These are phyloP conservation scores for Megacollybia marginata DNA, from an alignment of 768 basidiomycete genomes.

Conservation along the genomic window DNA sequence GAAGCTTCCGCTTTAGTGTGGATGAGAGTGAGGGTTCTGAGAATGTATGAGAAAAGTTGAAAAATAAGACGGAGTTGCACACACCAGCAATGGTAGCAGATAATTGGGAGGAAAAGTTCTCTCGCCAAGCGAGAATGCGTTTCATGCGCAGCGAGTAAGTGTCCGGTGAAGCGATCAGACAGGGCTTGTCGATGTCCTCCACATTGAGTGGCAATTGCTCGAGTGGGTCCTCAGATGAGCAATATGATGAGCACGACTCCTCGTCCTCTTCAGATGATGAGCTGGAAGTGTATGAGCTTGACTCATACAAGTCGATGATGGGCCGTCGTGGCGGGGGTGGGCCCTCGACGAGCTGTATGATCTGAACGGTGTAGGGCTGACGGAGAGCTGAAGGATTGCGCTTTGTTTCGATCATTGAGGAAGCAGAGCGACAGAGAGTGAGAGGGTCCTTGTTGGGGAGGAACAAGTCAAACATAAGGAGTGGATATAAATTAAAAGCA, in stretches of 20 bases:
- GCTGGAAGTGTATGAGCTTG: constrained; percentile 32
- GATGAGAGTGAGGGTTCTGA: constrained; percentile 24
- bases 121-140: constrained; percentile 69
- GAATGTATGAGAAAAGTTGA: constrained; percentile 7
- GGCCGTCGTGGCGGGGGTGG: constrained; percentile 43
- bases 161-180: constrained; percentile 27
- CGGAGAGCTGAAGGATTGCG: constrained; percentile 34
- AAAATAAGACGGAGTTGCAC: constrained; percentile 10
- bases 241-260: constrained; percentile 61
- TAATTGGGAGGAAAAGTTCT: constrained; percentile 41
- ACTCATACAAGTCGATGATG: constrained; percentile 27
- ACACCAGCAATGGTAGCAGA: constrained; percentile 32
- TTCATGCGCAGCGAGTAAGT: constrained; percentile 50
- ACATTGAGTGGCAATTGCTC: constrained; percentile 21
- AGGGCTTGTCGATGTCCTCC: constrained; percentile 16
- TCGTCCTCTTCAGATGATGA: constrained; percentile 30
- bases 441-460: constrained; percentile 7
- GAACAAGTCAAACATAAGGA: constrained; percentile 18
- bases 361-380: constrained; percentile 47
- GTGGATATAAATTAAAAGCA: constrained; percentile 8
- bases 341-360: constrained; percentile 71
- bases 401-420: constrained; percentile 25
- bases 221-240: constrained; percentile 53
- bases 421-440: constrained; percentile 13
- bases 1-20: constrained; percentile 45